A percentile compares a stretch with the other conserved stretches of the same genome.
phyloP scores from a whole-genome alignment of 805 yeast genomes.

The Nadsonia fulvescens region DNA sequence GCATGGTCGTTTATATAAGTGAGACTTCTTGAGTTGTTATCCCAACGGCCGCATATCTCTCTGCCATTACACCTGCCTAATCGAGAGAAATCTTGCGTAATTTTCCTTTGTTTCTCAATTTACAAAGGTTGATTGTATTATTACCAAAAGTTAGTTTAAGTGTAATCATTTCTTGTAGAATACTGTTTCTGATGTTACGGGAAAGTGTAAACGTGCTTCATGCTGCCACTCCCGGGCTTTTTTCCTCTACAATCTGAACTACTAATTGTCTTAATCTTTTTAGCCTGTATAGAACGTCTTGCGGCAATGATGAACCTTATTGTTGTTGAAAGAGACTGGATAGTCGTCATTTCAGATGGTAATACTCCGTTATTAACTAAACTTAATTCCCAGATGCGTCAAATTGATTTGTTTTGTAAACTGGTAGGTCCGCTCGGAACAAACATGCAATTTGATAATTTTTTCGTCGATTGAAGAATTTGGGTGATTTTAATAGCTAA shows the following conservation, averaged over 20 bases:
- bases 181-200: conserved; percentile 11
- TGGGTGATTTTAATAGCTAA: conserved; percentile 16
- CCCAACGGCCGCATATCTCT: no score
- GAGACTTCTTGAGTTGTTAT: no score
- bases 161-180: conserved; percentile 14
- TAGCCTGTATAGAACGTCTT: conserved; percentile 21
- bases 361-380: no score
- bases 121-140: conserved; percentile 18
- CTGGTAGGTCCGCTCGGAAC: conserved; percentile 22
- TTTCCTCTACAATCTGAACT: conserved; percentile 2
- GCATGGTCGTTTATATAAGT: no score
- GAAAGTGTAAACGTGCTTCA: no score
- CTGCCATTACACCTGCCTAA: no score
- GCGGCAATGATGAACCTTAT: conserved; percentile 20
- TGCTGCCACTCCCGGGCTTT: no score
- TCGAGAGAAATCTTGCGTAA: no score
- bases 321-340: conserved; percentile 26
- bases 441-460: conserved; percentile 17
- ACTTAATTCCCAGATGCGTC: conserved; percentile 21
- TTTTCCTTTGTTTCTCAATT: conserved; percentile 17
- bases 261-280: conserved; percentile 12
- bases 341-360: conserved; percentile 19
- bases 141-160: conserved; percentile 19
- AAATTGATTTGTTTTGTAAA: conserved; percentile 23
- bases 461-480: conserved; percentile 14